Base-by-base conservation (phyloP, 2,329 filamentous ascomycete species). In the Aspergillus candidus region DNA sequence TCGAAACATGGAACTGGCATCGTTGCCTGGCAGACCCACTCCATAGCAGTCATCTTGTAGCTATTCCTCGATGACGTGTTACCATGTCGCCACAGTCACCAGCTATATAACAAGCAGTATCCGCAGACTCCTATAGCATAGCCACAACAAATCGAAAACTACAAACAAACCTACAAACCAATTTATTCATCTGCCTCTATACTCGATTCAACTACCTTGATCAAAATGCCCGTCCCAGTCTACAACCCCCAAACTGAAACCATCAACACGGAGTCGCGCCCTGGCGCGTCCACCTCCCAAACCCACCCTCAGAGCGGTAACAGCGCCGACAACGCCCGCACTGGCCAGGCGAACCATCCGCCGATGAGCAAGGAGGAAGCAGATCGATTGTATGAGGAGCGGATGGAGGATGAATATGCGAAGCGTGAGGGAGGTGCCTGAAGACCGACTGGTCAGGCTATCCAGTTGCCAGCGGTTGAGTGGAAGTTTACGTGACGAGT, bases 361-460 rank as follows among this genome's bases (percentile, higher is more conserved):
- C 45, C 53, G n/a, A 42, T 66, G 58, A 71, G 61, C 43, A 64
- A 63, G 50, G 67, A 67, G 38, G 68, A 72, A 45, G 68, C 65
- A 2, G 69, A 72, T 47, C 59, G 62, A 11, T 47, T 69, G 33
- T 73, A 72, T 47, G 63, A 70, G 48, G 69, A 72, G 53, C 62
- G 67, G 11, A 72, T 73, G 56, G 71, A 71, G 57, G 70, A 71
- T 37, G 71, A 74, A 53, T 70, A 71, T 56, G 66, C 67, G 45
- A 69, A 71, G 64, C 53, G 69, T 39, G 70, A 72, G 52, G 64
- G 65, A 1, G 65, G 67, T 58, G 67, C 71, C 54, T 68, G 54
- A 57, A 10, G 8, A 27, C 22, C 22, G 18, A 27, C n/a, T n/a
- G n/a, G n/a, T 7, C 22, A 22, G 22, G 22, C 4, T 22, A 7